Conservation (phyloP, 2,329 filamentous ascomycete species). For the Xylariales sp. region DNA sequence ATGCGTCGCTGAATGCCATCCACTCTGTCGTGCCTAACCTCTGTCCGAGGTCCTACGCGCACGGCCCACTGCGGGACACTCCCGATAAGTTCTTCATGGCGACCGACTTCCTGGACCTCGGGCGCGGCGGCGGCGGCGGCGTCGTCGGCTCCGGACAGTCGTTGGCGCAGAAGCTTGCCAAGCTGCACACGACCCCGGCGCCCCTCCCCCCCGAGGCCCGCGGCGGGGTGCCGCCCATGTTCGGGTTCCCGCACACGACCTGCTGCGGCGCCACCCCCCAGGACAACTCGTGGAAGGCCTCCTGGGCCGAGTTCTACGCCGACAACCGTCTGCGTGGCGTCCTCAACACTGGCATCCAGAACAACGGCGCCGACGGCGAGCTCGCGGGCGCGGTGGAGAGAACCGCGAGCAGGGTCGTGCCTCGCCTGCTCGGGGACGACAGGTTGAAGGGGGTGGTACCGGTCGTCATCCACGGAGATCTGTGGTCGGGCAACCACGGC, state of each 20-base stretch:
- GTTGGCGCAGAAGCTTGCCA: conserved; percentile 72
- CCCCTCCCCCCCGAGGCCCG: conserved; percentile 58
- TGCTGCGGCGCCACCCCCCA: conserved; percentile 85
- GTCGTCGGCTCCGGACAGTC: conserved; percentile 44
- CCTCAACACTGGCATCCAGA: conserved; percentile 48
- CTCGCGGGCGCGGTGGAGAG: conserved; percentile 60
- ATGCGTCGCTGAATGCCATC: conserved; percentile 79
- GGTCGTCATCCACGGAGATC: conserved; percentile 82
- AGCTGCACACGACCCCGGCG: conserved; percentile 71
- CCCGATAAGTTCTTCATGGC: conserved; percentile 53
- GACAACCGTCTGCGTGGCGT: conserved; percentile 69
- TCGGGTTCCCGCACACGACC: conserved; percentile 80
- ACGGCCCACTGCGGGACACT: conserved; percentile 56
- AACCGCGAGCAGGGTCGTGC: conserved; percentile 63
- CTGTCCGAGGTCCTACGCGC: conserved; percentile 70
- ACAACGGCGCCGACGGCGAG: conserved; percentile 61
- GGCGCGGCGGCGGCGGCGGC: conserved; percentile 33
- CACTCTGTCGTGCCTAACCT: conserved; percentile 66
- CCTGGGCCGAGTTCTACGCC: conserved; percentile 85
- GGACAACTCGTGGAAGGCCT: conserved; percentile 66
- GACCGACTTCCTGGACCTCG: conserved; percentile 77
- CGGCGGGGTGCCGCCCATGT: conserved; percentile 58
- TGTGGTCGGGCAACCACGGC: conserved; percentile 88
- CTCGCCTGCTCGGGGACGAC: conserved; percentile 65
- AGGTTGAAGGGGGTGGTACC: conserved; percentile 65